Percentiles rank a stretch among this genome's conserved stretches.
Evolutionary conservation across 2,329 filamentous ascomycete genomes (phyloP).

Genomic region (Aspergillus carbonarius): DNA sequence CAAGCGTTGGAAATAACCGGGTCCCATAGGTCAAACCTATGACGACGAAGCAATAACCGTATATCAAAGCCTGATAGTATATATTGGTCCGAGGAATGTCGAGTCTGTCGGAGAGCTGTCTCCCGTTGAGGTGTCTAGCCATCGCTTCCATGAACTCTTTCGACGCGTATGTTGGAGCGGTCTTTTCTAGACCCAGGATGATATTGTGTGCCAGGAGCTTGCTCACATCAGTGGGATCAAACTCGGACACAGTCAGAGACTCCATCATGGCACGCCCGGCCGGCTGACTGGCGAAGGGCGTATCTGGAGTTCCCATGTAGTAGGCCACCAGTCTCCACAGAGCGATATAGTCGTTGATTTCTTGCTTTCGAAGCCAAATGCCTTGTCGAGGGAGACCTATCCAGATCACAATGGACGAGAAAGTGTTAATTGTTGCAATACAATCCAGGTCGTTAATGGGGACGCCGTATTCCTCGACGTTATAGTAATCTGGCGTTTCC

Average conservation of each 20-base stretch:
- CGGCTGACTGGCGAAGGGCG: slow-evolving; percentile 56
- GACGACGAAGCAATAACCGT: slow-evolving; percentile 67
- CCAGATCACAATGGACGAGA: slow-evolving; percentile 68
- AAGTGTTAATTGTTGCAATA: slow-evolving; percentile 69
- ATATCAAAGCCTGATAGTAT: slow-evolving; percentile 62
- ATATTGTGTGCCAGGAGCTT: slow-evolving; percentile 72
- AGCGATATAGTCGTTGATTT: slow-evolving; percentile 69
- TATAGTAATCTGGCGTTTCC: slow-evolving; percentile 62
- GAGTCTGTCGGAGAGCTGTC: slow-evolving; percentile 60
- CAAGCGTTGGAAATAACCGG: slow-evolving; percentile 50
- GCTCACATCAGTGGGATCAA: slow-evolving; percentile 63
- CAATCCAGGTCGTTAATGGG: slow-evolving; percentile 76
- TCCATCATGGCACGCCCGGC: slow-evolving; percentile 66
- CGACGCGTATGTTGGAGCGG: slow-evolving; percentile 65
- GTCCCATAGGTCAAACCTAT: slow-evolving; percentile 50
- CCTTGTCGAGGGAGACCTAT: slow-evolving; percentile 71
- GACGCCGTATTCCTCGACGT: slow-evolving; percentile 58
- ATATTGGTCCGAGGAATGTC: slow-evolving; percentile 56
- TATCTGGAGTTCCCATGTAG: slow-evolving; percentile 67
- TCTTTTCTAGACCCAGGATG: slow-evolving; percentile 64
- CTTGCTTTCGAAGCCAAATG: slow-evolving; percentile 61
- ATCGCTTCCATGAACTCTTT: slow-evolving; percentile 67
- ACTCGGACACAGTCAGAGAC: slow-evolving; percentile 63
- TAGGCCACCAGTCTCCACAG: slow-evolving; percentile 74
- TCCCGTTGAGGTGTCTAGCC: slow-evolving; percentile 69